A percentile compares a stretch with the other conserved stretches of the same genome.
Conservation (phyloP, 2,329 filamentous ascomycete genomes). For the Aspergillus fijiensis region DNA sequence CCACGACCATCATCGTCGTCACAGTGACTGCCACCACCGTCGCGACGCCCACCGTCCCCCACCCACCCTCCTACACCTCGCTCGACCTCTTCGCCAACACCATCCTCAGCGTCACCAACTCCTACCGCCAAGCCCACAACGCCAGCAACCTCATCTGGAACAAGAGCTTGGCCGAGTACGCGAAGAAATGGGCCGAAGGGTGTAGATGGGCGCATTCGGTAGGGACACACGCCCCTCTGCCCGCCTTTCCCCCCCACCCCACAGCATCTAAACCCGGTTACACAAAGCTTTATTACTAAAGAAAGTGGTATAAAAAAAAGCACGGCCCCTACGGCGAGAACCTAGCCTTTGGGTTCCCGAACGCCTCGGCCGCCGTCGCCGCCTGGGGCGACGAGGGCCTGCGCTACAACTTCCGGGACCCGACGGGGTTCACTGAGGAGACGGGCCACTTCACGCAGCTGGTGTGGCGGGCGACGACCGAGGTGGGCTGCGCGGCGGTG, state of each 20-base stretch:
- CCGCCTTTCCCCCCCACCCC: background rate
- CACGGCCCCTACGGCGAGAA: conserved; percentile 72
- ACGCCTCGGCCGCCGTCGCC: conserved; percentile 59
- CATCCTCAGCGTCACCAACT: conserved; percentile 66
- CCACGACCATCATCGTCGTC: conserved; percentile 12
- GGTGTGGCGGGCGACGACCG: conserved; percentile 65
- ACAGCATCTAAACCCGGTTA: background rate
- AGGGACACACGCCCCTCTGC: conserved; percentile 2
- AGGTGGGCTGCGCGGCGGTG: conserved; percentile 56
- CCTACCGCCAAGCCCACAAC: conserved; percentile 63
- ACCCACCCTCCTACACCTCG: conserved; percentile 45
- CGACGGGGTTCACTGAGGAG: conserved; percentile 55
- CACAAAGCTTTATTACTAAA: conserved; percentile 6
- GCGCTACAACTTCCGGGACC: conserved; percentile 59
- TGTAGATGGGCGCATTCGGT: conserved; percentile 48
- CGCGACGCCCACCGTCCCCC: conserved; percentile 25
- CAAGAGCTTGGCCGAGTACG: conserved; percentile 58
- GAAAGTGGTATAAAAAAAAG: conserved; percentile 23
- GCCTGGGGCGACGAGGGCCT: conserved; percentile 64
- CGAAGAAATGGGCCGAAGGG: conserved; percentile 49
- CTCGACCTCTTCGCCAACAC: conserved; percentile 46
- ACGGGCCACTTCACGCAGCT: conserved; percentile 74
- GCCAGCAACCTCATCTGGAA: conserved; percentile 65
- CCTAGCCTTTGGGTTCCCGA: conserved; percentile 65
- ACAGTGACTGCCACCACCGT: conserved; percentile 27